Conservation (phyloP, 805 yeast genomes). For the Monosporozyma yasuniensis region DNA sequence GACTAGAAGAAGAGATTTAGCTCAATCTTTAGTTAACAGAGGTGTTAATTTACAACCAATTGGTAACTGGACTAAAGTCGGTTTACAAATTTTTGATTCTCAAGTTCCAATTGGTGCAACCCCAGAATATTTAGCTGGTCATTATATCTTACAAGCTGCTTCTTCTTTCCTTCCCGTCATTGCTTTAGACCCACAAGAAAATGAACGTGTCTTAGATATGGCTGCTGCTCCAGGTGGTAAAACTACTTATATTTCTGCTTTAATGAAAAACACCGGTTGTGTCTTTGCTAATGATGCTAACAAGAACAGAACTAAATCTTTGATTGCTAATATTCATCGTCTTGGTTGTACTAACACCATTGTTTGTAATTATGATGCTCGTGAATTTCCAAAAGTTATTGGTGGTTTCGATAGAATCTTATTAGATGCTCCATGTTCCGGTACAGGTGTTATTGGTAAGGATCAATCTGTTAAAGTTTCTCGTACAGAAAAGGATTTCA, state of each 20-base stretch:
- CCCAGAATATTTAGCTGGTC: constrained; percentile 97
- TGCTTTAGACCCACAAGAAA: constrained; percentile 96
- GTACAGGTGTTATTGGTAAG: constrained; percentile 98
- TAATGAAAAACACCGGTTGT: constrained; percentile 97
- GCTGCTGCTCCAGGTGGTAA: constrained; percentile 99
- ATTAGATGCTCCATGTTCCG: constrained; percentile 98
- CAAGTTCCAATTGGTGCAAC: constrained; percentile 99
- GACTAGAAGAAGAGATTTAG: constrained; percentile 91
- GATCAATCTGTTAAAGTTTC: constrained; percentile 90
- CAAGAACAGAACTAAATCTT: constrained; percentile 90
- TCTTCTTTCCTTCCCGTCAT: constrained; percentile 95
- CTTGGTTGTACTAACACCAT: constrained; percentile 93
- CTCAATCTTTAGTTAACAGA: constrained; percentile 87
- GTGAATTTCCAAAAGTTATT: constrained; percentile 95
- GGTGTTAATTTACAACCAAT: constrained; percentile 97
- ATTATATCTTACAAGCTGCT: constrained; percentile 96
- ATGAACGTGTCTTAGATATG: constrained; percentile 94
- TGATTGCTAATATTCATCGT: constrained; percentile 95
- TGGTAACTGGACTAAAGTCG: constrained; percentile 97
- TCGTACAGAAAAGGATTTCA: constrained; percentile 92
- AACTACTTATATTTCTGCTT: constrained; percentile 86
- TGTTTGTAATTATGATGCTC: constrained; percentile 95
- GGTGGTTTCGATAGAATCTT: constrained; percentile 96
- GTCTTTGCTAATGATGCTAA: constrained; percentile 96
- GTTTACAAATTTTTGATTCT: constrained; percentile 92